A percentile compares a stretch with the other conserved stretches of the same genome.
phyloP scores from a whole-genome alignment of 345 rosid genomes.

The Moricandia arvensis region DNA sequence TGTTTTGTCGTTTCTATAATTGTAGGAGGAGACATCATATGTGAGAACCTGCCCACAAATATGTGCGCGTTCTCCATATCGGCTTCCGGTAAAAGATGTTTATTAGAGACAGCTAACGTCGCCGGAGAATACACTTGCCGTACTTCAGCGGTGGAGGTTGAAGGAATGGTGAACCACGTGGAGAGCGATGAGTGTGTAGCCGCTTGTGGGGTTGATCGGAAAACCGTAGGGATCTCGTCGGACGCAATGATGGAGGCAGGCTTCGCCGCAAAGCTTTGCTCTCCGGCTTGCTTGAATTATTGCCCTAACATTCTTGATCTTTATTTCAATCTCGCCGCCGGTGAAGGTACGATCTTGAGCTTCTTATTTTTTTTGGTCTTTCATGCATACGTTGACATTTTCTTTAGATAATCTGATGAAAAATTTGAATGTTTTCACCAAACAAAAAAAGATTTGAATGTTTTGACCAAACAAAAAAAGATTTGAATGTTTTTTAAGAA shows the following conservation, averaged over 20 bases:
- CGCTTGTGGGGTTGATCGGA: conserved; percentile 84
- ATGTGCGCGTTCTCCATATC: conserved; percentile 73
- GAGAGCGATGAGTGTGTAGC: conserved; percentile 74
- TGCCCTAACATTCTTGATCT: conserved; percentile 96
- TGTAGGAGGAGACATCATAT: conserved; percentile 53
- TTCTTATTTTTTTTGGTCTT: background rate
- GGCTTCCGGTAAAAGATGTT: conserved; percentile 78
- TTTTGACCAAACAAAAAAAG: too few relatives aligned
- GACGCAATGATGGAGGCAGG: conserved; percentile 80
- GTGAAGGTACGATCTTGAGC: conserved; percentile 64
- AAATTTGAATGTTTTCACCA: too few relatives aligned
- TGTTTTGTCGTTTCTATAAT: background rate
- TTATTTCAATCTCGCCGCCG: conserved; percentile 90
- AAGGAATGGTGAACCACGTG: conserved; percentile 63
- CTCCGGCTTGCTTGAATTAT: conserved; percentile 58
- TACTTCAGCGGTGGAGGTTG: conserved; percentile 80
- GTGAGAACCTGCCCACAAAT: conserved; percentile 68
- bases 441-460: too few relatives aligned
- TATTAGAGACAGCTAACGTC: conserved; percentile 64
- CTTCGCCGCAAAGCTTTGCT: conserved; percentile 79
- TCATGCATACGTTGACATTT: background rate
- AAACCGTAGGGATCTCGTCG: conserved; percentile 82
- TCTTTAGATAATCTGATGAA: background rate
- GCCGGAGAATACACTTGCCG: conserved; percentile 65
- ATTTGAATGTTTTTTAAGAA: background rate